Evolutionary conservation across 139 green algal species (phyloP), one percentile per base, ranked within the genome.

Genomic region (Chlamydomonas incerta): DNA sequence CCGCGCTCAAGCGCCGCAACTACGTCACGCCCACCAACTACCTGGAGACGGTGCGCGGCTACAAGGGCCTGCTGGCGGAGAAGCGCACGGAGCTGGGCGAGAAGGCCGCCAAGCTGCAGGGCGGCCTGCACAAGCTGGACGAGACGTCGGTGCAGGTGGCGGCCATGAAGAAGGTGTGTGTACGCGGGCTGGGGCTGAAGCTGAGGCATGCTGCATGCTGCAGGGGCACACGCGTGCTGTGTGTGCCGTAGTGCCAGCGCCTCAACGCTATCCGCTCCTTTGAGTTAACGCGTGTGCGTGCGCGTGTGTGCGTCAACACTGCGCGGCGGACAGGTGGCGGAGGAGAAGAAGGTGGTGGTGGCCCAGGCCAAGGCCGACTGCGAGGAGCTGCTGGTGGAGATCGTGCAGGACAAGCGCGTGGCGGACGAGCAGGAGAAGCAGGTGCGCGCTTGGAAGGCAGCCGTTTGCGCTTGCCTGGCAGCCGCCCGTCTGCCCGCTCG

Each of bases 311-410:
- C 41, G 41, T 50, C 41, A 50, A 50, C 41, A 50, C 41, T 50
- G 5, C 8, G 41, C 41, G 8, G 8, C 41, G 8, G 6, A 8
- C 41, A 50, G 41, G 41, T 98, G 70, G 94, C 90, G 37, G 88
- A 96, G 90, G 90, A 95, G 71, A 96, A 97, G 89, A 94, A 95
- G 82, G 90, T 95, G 68, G 86, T 95, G 65, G 94, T 98, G 57
- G 94, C 94, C 2, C 82, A 96, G 87, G 92, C 94, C 75, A 98
- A 98, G 91, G 90, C 76, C 21, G 93, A 97, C 75, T 98, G 94
- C 83, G 96, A 98, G 86, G 93, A 97, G 92, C 92, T 98, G 80
- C 90, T 98, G 81, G 95, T 97, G 71, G 88, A 95, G 76, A 98
- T 98, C 84, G 94, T 98, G 79, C 89, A 95, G 87, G 96, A 98